Evolutionary conservation across 441 rosid genomes (phyloP).

Genomic region (Adansonia grandidieri): DNA sequence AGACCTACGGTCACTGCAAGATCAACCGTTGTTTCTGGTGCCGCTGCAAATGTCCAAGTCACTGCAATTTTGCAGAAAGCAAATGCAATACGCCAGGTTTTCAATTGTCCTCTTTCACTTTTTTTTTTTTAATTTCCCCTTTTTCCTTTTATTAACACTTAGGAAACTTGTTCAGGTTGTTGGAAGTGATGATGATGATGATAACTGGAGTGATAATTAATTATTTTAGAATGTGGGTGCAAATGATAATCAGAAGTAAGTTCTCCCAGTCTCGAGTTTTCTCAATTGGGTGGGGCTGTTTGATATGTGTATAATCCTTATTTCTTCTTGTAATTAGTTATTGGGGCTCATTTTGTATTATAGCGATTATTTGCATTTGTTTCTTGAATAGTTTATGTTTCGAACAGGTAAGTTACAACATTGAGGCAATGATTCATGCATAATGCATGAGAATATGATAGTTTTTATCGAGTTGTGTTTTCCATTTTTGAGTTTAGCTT

Average conservation of each 20-base stretch:
- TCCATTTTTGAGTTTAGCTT: neutral
- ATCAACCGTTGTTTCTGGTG: constrained; percentile 44
- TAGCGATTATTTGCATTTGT: constrained; percentile 26
- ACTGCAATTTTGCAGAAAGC: constrained; percentile 90
- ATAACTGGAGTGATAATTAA: constrained; percentile 79
- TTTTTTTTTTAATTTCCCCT: neutral
- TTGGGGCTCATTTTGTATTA: constrained; percentile 35
- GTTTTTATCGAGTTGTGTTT: neutral
- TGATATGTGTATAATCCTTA: constrained; percentile 42
- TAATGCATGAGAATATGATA: constrained; percentile 20
- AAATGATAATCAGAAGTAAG: constrained; percentile 4
- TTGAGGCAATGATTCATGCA: constrained; percentile 28
- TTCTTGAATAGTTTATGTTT: constrained; percentile 26
- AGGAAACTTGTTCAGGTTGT: constrained; percentile 60
- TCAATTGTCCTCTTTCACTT: neutral
- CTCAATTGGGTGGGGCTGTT: constrained; percentile 31
- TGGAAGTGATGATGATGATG: constrained; percentile 58
- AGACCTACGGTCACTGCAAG: constrained; percentile 55
- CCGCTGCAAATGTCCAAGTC: constrained; percentile 58
- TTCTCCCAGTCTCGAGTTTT: constrained; percentile 28
- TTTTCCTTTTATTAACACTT: constrained; percentile 7
- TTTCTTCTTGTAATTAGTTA: constrained; percentile 45
- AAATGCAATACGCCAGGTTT: constrained; percentile 90
- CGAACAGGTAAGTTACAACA: constrained; percentile 31
- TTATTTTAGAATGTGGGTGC: neutral